Conservation (phyloP, 2,329 filamentous ascomycete genomes). For the Aspergillus udagawae region DNA sequence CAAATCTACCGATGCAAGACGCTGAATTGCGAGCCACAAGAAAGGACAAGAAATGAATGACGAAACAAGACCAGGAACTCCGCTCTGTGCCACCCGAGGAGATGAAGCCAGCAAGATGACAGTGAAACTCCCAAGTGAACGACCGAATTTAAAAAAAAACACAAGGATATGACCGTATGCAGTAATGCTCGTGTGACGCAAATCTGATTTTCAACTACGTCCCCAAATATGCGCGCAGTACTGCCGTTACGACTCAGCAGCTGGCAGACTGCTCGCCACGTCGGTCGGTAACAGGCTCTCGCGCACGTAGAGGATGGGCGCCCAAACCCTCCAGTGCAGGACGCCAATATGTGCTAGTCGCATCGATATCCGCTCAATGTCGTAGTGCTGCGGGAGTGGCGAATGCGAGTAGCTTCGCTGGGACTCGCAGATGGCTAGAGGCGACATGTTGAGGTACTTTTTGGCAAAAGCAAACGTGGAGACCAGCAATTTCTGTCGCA, state of each 20-base stretch:
- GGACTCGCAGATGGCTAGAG: constrained; percentile 42
- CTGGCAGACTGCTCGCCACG: constrained; percentile 8
- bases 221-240: not conserved
- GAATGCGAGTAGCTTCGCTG: constrained; percentile 29
- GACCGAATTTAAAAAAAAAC: not conserved
- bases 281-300: constrained; percentile 22
- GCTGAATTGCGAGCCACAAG: constrained; percentile 16
- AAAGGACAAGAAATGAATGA: not conserved
- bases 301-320: constrained; percentile 62
- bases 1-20: constrained; percentile 13
- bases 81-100: constrained; percentile 1
- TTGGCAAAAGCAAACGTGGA: constrained; percentile 30
- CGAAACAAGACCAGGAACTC: not conserved
- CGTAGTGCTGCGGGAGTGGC: constrained; percentile 26
- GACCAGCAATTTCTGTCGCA: constrained; percentile 31
- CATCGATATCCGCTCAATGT: constrained; percentile 57
- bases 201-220: not conserved
- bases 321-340: constrained; percentile 89
- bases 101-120: not conserved
- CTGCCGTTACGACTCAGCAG: not conserved
- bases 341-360: constrained; percentile 78
- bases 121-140: not conserved
- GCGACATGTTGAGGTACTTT: constrained; percentile 39
- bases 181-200: constrained; percentile 6
- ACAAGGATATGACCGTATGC: not conserved